These are phyloP conservation scores for Thermomucor indicae-seudaticae DNA, from an alignment of 371 early-diverging fungal genomes.

Conservation along the genomic window DNA sequence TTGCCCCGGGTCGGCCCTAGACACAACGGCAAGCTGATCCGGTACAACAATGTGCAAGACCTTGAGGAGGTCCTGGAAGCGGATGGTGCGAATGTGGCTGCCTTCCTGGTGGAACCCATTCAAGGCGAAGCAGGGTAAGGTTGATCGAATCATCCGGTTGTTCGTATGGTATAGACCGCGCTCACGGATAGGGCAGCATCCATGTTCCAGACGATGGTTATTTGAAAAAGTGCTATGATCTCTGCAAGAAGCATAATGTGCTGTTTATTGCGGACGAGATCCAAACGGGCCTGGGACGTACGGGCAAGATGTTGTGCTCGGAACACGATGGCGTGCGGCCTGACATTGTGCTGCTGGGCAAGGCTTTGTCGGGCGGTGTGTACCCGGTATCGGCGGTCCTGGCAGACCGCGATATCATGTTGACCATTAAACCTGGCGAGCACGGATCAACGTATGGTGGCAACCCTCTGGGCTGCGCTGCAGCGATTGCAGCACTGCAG, in stretches of 20 bases:
- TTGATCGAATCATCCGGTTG: neutral
- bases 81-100: constrained; percentile 82
- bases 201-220: constrained; percentile 93
- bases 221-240: constrained; percentile 73
- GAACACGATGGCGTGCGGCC: constrained; percentile 90
- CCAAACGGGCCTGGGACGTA: constrained; percentile 96
- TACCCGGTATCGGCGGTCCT: constrained; percentile 96
- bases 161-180: constrained; percentile 23
- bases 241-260: constrained; percentile 96
- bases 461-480: constrained; percentile 93
- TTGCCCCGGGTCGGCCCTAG: constrained; percentile 86
- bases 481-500: constrained; percentile 90
- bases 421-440: constrained; percentile 92
- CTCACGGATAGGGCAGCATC: no score
- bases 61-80: constrained; percentile 81
- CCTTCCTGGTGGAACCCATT: constrained; percentile 96
- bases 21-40: constrained; percentile 39
- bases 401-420: constrained; percentile 86
- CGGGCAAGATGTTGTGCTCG: constrained; percentile 91
- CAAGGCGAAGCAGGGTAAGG: constrained; percentile 94
- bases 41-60: constrained; percentile 85
- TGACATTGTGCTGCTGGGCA: constrained; percentile 93
- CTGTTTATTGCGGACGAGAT: constrained; percentile 97
- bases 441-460: constrained; percentile 98
- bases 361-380: constrained; percentile 93